Evolutionary conservation across 495 filamentous ascomycete genomes (phyloP).

Genomic region (Penicillium bovifimosum): DNA sequence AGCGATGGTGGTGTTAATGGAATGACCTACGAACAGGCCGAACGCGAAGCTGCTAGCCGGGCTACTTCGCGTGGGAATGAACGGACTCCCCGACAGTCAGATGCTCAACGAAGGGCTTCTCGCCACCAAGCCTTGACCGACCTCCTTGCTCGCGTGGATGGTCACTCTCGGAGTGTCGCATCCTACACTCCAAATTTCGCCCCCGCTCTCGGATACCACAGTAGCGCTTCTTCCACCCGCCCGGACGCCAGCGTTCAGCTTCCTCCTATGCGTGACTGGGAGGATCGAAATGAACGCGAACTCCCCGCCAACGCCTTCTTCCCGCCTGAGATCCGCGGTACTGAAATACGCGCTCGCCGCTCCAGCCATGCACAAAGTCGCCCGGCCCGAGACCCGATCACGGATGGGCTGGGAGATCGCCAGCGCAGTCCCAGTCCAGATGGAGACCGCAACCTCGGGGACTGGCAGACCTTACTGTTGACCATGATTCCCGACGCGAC

Average conservation of each 20-base stretch:
- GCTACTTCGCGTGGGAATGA: constrained; percentile 13
- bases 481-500: constrained; percentile 77
- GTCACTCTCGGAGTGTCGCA: not conserved
- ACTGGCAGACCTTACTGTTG: constrained; percentile 74
- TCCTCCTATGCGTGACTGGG: constrained; percentile 24
- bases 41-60: constrained; percentile 25
- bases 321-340: not conserved
- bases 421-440: constrained; percentile 77
- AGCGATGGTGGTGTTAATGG: constrained; percentile 33
- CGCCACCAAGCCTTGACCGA: constrained; percentile 25
- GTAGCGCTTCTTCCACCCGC: constrained; percentile 20
- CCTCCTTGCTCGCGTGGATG: constrained; percentile 19
- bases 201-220: constrained; percentile 37
- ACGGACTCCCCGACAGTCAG: constrained; percentile 21
- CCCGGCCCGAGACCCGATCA: constrained; percentile 17
- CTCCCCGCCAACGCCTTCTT: not conserved
- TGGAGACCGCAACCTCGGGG: constrained; percentile 46
- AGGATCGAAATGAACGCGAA: constrained; percentile 8
- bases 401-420: constrained; percentile 79
- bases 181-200: constrained; percentile 44
- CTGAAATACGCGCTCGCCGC: constrained; percentile 17
- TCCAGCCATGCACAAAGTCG: constrained; percentile 19
- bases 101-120: constrained; percentile 28
- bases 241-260: constrained; percentile 19
- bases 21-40: constrained; percentile 29